These are phyloP conservation scores for Solanum pinnatisectum DNA, from an alignment of 257 asterid genomes.

Conservation along the genomic window DNA sequence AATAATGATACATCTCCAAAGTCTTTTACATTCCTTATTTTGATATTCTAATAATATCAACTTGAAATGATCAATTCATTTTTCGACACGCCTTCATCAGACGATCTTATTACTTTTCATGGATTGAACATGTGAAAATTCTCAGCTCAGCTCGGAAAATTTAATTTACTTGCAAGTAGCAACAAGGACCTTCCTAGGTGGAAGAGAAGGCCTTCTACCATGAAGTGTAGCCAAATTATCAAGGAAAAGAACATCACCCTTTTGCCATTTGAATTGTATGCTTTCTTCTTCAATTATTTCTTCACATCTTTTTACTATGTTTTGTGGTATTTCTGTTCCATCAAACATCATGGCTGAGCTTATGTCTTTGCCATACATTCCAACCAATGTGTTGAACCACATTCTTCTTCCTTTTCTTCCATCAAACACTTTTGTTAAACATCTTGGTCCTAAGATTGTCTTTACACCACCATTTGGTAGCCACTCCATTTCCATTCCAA, in stretches of 20 bases:
- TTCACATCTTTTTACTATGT: constrained; percentile 57
- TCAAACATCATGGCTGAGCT: constrained; percentile 79
- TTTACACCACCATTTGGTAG: constrained; percentile 53
- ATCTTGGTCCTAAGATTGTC: constrained; percentile 52
- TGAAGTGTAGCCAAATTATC: constrained; percentile 67
- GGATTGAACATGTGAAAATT: background rate
- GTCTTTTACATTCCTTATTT: background rate
- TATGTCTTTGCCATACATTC: constrained; percentile 77
- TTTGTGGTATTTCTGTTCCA: constrained; percentile 47
- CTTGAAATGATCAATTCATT: background rate
- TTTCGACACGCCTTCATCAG: background rate
- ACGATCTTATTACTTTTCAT: background rate
- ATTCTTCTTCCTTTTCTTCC: constrained; percentile 69
- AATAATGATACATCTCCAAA: background rate
- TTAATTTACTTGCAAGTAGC: constrained; percentile 52
- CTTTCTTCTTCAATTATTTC: constrained; percentile 87
- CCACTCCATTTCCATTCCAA: constrained; percentile 86
- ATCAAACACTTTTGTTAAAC: constrained; percentile 55
- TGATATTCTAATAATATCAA: background rate
- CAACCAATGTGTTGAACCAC: constrained; percentile 86
- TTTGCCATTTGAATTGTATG: constrained; percentile 84
- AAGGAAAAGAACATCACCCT: constrained; percentile 64
- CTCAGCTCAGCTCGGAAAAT: background rate
- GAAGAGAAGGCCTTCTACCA: constrained; percentile 72
- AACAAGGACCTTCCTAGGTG: constrained; percentile 75